Evolutionary conservation across 495 filamentous ascomycete species (phyloP), one percentile per base, ranked within the genome.

Genomic region (Cercophora sp.): DNA sequence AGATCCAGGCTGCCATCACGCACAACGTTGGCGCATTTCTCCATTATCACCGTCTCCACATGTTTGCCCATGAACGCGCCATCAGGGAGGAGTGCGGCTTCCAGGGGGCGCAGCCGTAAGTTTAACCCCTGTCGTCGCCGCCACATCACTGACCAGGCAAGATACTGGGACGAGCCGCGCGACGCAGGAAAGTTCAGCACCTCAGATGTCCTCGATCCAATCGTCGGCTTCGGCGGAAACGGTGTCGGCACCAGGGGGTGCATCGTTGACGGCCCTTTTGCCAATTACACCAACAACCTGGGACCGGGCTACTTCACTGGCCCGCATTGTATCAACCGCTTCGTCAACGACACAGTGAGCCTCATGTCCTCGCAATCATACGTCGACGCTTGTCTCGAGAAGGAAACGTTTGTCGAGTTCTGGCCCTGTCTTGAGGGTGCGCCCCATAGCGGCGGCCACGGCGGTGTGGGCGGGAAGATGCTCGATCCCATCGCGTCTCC

Each of bases 121-220:
- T 18, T 20, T 41, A 5, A 19, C 22, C 18, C 19, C 10, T 41
- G 4, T 41, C 37, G 4, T 39, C 5, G 8, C 19, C 4, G 9
- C 15, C 10, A 19, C 37, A 19, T 19, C 37, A 19, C 19, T 41
- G 4, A 19, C 5, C 5, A 10, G 8, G 60, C 73, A 19, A 73
- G 76, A 68, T 78, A 76, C 48, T 78, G 75, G 75, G 67, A 77
- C 43, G 74, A 77, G 43, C n/a, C 58, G 8, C 70, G 75, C 13
- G 72, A 72, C 39, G 42, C 39, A 10, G 73, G 67, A 26, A 51
- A 62, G 1, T 69, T 75, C 36, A 47, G 35, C 1, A 15, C 15
- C 6, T 70, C 70, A 1, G 41, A 51, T 2, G 31, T 77, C 8
- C 68, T 77, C 40, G 63, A 64, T 35, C 15, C 52, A 0, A 56